Conservation (phyloP, 192 early-diverging fungal genomes). For the Chytriomyces confervae region DNA sequence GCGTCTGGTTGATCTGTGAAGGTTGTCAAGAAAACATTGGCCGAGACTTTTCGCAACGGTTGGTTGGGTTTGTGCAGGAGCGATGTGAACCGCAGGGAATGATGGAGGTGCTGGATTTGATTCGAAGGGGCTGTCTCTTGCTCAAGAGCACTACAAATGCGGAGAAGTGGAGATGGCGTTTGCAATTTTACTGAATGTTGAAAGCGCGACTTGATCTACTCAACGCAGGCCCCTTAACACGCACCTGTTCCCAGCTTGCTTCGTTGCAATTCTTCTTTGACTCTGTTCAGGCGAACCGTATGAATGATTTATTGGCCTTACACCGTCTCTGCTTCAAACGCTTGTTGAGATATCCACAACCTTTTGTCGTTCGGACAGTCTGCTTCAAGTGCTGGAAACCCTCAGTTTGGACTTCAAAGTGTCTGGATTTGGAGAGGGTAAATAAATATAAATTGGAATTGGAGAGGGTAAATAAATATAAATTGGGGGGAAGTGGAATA, state of each 20-base stretch:
- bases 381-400: no score
- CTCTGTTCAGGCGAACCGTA: constrained; percentile 19
- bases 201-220: constrained; percentile 28
- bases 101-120: constrained; percentile 30
- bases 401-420: constrained; percentile 14
- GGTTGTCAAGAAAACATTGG: not conserved
- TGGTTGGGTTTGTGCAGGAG: constrained; percentile 32
- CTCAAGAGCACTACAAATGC: constrained; percentile 23
- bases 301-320: constrained; percentile 35
- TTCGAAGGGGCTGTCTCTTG: constrained; percentile 17
- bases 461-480: not conserved
- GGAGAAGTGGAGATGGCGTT: constrained; percentile 36
- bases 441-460: not conserved
- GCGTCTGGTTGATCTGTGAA: constrained; percentile 30
- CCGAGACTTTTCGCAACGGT: not conserved
- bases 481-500: no score
- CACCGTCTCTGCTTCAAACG: constrained; percentile 19
- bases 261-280: constrained; percentile 39
- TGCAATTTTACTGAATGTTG: constrained; percentile 33
- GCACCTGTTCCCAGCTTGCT: not conserved
- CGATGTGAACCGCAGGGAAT: constrained; percentile 21
- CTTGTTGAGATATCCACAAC: no score
- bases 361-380: no score
- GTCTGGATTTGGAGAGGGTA: not conserved
- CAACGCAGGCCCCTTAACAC: not conserved